phyloP scores from a whole-genome alignment of 345 rosid genomes.

The Syzygium grande region DNA sequence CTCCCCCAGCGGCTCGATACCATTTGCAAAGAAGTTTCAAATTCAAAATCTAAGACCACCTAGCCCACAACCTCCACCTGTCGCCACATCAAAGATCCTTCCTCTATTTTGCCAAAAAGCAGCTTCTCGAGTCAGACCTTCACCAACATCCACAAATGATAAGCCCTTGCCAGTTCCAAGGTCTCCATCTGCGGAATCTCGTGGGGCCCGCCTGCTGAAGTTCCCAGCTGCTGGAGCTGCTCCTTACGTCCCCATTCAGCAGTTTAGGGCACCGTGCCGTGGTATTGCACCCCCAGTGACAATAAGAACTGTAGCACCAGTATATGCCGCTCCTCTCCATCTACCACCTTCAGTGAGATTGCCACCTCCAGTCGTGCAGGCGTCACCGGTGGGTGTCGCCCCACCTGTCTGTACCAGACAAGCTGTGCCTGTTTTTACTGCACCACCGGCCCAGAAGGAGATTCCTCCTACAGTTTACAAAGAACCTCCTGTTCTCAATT shows the following conservation, averaged over 20 bases:
- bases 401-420: constrained; percentile 77
- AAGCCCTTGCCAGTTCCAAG: constrained; percentile 7
- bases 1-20: constrained; percentile 44
- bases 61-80: constrained; percentile 72
- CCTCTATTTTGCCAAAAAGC: constrained; percentile 75
- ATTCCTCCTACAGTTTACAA: constrained; percentile 13
- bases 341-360: constrained; percentile 28
- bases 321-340: constrained; percentile 78
- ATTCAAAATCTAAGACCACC: constrained; percentile 65
- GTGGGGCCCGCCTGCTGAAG: constrained; percentile 32
- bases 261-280: constrained; percentile 43
- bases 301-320: constrained; percentile 68
- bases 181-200: constrained; percentile 22
- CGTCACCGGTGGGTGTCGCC: constrained; percentile 37
- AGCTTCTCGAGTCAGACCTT: constrained; percentile 45
- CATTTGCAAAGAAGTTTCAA: constrained; percentile 60
- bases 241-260: constrained; percentile 77
- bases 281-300: constrained; percentile 86
- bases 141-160: constrained; percentile 17
- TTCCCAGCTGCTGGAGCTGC: constrained; percentile 72
- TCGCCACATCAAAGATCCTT: constrained; percentile 76
- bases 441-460: constrained; percentile 28
- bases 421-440: constrained; percentile 60
- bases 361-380: constrained; percentile 29
- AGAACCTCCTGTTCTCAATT: constrained; percentile 24